These are phyloP conservation scores for Aspergillus sergii DNA, from an alignment of 2,329 filamentous ascomycete species.

Conservation along the genomic window DNA sequence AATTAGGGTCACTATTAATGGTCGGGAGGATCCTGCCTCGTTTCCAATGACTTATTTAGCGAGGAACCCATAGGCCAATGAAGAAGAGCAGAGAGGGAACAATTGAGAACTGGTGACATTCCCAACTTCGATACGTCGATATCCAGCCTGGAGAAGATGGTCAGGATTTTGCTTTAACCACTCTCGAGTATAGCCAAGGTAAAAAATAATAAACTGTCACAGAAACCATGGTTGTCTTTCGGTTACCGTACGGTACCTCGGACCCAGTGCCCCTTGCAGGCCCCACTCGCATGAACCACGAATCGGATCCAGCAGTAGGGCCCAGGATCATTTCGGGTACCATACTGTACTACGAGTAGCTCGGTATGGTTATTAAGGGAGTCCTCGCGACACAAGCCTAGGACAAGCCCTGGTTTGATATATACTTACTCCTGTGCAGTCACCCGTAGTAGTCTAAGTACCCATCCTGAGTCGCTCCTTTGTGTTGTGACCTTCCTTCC, in stretches of 20 bases:
- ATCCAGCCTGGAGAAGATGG: background rate
- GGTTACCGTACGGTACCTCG: slow-evolving; percentile 21
- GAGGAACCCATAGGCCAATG: background rate
- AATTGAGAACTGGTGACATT: background rate
- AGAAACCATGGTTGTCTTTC: slow-evolving; percentile 17
- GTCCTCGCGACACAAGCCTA: background rate
- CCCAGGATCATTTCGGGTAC: slow-evolving; percentile 16
- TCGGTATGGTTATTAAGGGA: background rate
- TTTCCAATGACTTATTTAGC: background rate
- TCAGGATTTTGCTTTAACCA: background rate
- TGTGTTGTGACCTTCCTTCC: background rate
- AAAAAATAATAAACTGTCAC: slow-evolving; percentile 19
- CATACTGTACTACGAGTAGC: background rate
- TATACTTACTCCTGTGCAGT: background rate
- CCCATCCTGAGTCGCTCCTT: background rate
- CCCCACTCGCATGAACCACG: slow-evolving; percentile 17
- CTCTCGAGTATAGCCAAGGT: background rate
- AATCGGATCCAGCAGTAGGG: slow-evolving; percentile 14
- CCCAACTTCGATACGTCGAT: background rate
- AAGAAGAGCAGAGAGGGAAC: background rate
- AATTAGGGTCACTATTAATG: slow-evolving; percentile 2
- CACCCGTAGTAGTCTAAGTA: background rate
- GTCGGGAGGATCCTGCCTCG: background rate
- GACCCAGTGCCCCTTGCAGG: slow-evolving; percentile 23
- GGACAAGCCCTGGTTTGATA: background rate